Base-by-base conservation (phyloP, 2,329 filamentous ascomycete species). In the Peltaster fructicola region DNA sequence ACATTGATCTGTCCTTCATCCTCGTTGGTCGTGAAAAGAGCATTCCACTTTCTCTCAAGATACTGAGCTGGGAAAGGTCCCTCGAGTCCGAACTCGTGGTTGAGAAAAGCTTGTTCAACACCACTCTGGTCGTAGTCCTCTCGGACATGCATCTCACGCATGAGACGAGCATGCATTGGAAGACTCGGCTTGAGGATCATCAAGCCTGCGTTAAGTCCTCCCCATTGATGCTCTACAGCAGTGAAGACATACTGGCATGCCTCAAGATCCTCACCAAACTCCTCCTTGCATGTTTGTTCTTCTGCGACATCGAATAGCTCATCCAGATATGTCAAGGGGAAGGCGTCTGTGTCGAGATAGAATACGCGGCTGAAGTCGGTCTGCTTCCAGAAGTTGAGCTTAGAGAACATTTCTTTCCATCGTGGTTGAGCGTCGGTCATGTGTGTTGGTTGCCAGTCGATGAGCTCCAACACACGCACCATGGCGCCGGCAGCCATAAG, bases 381-480 rank as follows among this genome's bases (percentile, higher is more conserved):
- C 25, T 75, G 66, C 30, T 71, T 71, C 42, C 77, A 79, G 2
- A 71, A 68, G 11, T 74, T 58, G 16, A 77, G 60, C 43, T 80
- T 79, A 12, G 70, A 73, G 37, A 69, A 70, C n/a, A n/a, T n/a
- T n/a, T n/a, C n/a, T n/a, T n/a, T n/a, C n/a, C n/a, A n/a, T n/a
- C n/a, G n/a, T n/a, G n/a, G n/a, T n/a, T n/a, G n/a, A n/a, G n/a
- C n/a, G n/a, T n/a, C n/a, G n/a, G n/a, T n/a, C n/a, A n/a, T n/a
- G n/a, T n/a, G n/a, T n/a, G n/a, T n/a, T n/a, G n/a, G n/a, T n/a
- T n/a, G n/a, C n/a, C n/a, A n/a, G n/a, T n/a, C n/a, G n/a, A n/a
- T n/a, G n/a, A n/a, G n/a, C n/a, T n/a, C n/a, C n/a, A n/a, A n/a
- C n/a, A n/a, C n/a, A n/a, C n/a, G n/a, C n/a, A n/a, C n/a, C n/a